Base-by-base conservation (phyloP, 805 yeast species). In the Nakazawaea sp. region DNA sequence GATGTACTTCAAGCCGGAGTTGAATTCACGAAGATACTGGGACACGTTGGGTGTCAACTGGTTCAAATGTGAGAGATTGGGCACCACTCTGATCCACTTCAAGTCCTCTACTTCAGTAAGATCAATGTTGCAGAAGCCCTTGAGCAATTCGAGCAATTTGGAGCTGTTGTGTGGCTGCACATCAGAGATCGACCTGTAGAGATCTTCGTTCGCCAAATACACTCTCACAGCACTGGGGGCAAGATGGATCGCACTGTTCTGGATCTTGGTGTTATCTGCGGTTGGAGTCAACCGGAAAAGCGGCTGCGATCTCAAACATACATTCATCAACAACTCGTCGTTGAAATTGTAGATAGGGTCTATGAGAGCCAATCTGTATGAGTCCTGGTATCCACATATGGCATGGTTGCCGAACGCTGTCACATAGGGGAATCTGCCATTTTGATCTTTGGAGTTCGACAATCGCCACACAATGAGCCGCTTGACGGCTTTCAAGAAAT, bases 61-160 rank as follows among this genome's bases (percentile, higher is more conserved):
- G 53, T 79, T 81, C 44, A 81, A 61, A 51, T 81, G 88, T 41
- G 70, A 71, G 34, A 81, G 52, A 45, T 81, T 76, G 2, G 92
- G 92, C 3, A 79, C 66, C 11, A 83, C 55, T 50, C 72, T 80
- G 12, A 83, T 67, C 92, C 90, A 83, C 28, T 61, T 55, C 13
- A 65, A 45, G 16, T 56, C 54, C 48, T 46, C 17, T 15, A 20
- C 17, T 41, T 1, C 38, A 18, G 28, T 48, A 38, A 39, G 45
- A 27, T 21, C 44, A 12, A 47, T 58, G 43, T 51, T 53, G 32
- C 51, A 47, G 47, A 69, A 70, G 2, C 57, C 54, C 5, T 52
- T 44, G 7, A 73, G 41, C 1, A 71, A 58, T 15, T 54, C 56
- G 6, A 61, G 36, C 5, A 72, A 47, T 7, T 53, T 51, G 10